phyloP scores from a whole-genome alignment of 768 basidiomycete genomes.

The Agrocybe praecox region DNA sequence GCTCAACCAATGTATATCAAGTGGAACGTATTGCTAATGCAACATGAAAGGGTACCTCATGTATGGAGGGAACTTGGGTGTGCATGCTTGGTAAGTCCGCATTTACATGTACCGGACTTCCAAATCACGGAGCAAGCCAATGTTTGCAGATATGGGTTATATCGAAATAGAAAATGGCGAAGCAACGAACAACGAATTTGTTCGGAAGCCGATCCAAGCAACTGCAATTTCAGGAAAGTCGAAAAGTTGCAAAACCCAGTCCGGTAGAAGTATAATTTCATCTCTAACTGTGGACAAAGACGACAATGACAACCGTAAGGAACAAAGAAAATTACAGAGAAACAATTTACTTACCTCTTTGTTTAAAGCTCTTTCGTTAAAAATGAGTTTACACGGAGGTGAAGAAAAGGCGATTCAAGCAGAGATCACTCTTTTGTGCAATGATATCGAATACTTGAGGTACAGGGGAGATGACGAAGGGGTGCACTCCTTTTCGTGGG shows the following conservation, averaged over 20 bases:
- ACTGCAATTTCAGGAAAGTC: neutral
- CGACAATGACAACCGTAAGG: neutral
- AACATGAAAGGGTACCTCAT: conserved; percentile 13
- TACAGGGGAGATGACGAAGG: conserved; percentile 17
- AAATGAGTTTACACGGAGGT: conserved; percentile 8
- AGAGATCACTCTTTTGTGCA: conserved; percentile 13
- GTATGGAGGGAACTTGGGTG: conserved; percentile 28
- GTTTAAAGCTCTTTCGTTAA: neutral
- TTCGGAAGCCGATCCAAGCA: neutral
- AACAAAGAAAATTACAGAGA: neutral
- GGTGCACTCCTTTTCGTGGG: conserved; percentile 25
- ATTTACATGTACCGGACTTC: neutral
- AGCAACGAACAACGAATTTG: neutral
- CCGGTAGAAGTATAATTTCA: neutral
- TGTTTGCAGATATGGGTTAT: conserved; percentile 3
- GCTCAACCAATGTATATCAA: neutral
- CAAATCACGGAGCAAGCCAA: neutral
- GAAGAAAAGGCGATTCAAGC: neutral
- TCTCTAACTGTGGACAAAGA: neutral
- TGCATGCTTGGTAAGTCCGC: conserved; percentile 29
- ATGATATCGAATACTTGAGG: conserved; percentile 11
- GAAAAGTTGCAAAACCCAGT: neutral
- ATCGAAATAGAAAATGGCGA: neutral
- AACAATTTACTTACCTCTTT: neutral
- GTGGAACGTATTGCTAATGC: neutral